Percentiles rank a stretch among this genome's conserved stretches.
These are phyloP conservation scores for Claviceps sp. DNA, from an alignment of 2,329 filamentous ascomycete species.

Conservation along the genomic window DNA sequence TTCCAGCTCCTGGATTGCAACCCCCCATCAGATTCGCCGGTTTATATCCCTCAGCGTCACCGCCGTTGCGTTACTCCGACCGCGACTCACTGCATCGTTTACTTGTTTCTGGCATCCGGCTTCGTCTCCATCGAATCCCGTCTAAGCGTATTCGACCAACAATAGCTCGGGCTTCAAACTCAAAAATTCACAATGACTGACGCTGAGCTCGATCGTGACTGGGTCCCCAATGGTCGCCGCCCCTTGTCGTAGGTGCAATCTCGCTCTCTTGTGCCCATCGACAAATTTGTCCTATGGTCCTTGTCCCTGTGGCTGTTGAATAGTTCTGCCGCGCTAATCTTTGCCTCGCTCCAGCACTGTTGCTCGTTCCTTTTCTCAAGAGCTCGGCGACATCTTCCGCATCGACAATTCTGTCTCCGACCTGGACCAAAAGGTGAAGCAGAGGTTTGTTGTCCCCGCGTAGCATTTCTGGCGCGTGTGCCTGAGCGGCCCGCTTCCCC, in stretches of 20 bases:
- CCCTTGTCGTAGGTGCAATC: slow-evolving; percentile 63
- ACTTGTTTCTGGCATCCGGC: not conserved
- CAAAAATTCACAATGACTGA: slow-evolving; percentile 33
- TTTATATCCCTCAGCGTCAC: not conserved
- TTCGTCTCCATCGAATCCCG: not conserved
- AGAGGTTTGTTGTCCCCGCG: slow-evolving; percentile 50
- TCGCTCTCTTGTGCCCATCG: not conserved
- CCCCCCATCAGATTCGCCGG: not conserved
- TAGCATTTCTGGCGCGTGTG: not conserved
- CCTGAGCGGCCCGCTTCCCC: not conserved
- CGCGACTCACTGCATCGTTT: not conserved
- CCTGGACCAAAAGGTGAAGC: slow-evolving; percentile 60
- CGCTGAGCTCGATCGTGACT: slow-evolving; percentile 61
- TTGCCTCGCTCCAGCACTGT: slow-evolving; percentile 50
- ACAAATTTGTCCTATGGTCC: too few species aligned
- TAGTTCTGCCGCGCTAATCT: not conserved
- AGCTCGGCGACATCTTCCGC: slow-evolving; percentile 80
- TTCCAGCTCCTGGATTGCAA: not conserved
- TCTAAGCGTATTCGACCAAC: not conserved
- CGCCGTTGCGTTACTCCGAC: not conserved
- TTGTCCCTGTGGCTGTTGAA: not conserved
- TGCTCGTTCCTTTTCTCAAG: slow-evolving; percentile 73
- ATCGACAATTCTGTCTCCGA: slow-evolving; percentile 67
- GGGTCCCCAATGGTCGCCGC: slow-evolving; percentile 64
- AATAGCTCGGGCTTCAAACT: slow-evolving; percentile 5